Base-by-base conservation (phyloP, 768 basidiomycete genomes). In the Termitomyces sp. region DNA sequence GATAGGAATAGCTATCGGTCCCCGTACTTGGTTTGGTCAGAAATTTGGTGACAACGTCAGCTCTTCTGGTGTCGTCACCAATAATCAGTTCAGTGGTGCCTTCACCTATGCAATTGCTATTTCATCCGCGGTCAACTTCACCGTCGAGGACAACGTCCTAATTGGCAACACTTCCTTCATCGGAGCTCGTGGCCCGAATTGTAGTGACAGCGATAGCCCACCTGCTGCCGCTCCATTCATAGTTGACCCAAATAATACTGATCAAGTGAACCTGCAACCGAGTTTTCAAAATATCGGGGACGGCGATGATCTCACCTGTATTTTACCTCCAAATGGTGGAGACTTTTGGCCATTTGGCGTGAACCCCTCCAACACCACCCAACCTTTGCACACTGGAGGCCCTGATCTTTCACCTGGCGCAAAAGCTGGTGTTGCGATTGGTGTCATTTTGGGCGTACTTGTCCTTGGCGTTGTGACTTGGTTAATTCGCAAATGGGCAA, bases 1-100 rank as follows among this genome's bases (percentile, higher is more conserved):
- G 68, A 84, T 92, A 64, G 90, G 86, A n/a, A 85, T 92, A 49
- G 90, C 88, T 30, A 79, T 91, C 16, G 90, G 90, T 9, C 87
- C 90, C 9, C 81, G 81, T 12, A 84, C 82, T 16, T 92, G 90
- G 90, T 90, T 90, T 58, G 86, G 84, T 3, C 71, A 79, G 61
- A 65, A 69, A 53, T 87, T 76, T 61, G 76, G 77, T 24, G 64
- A 64, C 57, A 80, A 79, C 56, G 84, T 85, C 58, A 76, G 81
- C 64, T 80, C 75, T 67, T 73, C 68, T 38, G 88, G 80, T 6
- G 72, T 74, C 6, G 83, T 90, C 22, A 63, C 71, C 18, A 72
- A 80, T 66, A 91, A 92, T 69, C 69, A 68, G 32, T 65, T 88
- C 22, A 78, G 80, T 12, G 87, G 86, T 6, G 86, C 87, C 9